Evolutionary conservation across 495 filamentous ascomycete species (phyloP).

Genomic region (Penicillium subrubescens): DNA sequence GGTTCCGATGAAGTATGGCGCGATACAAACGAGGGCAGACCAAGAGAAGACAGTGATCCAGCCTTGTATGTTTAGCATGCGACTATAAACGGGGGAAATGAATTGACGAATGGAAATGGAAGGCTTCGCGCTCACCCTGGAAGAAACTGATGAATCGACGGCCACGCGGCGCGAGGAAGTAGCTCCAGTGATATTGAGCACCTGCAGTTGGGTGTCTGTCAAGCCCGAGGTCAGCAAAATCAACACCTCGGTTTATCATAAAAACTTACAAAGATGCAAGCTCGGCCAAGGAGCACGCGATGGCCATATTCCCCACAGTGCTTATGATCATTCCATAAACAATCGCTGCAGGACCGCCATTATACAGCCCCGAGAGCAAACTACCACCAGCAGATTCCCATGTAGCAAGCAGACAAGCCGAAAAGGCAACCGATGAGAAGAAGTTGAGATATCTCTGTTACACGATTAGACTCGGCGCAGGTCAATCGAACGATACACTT

Average conservation of each 20-base stretch:
- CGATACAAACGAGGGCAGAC: conserved; percentile 45
- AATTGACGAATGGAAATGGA: conserved; percentile 25
- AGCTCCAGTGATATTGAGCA: conserved; percentile 52
- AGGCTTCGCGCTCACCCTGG: conserved; percentile 37
- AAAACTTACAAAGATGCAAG: conserved; percentile 40
- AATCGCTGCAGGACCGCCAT: conserved; percentile 34
- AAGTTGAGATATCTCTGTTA: conserved; percentile 40
- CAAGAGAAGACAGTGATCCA: conserved; percentile 46
- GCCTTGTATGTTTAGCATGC: conserved; percentile 15
- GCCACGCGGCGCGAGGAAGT: conserved; percentile 42
- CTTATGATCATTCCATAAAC: conserved; percentile 35
- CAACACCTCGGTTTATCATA: not conserved
- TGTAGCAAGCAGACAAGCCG: conserved; percentile 36
- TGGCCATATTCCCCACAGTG: conserved; percentile 28
- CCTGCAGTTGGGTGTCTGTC: conserved; percentile 36
- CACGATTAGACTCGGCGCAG: not conserved
- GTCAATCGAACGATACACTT: conserved; percentile 3
- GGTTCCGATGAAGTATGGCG: conserved; percentile 52
- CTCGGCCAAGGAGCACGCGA: conserved; percentile 34
- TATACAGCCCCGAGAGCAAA: conserved; percentile 31
- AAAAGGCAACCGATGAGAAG: conserved; percentile 37
- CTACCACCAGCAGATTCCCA: conserved; percentile 37
- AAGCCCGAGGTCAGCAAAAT: conserved; percentile 7
- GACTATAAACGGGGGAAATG: conserved; percentile 24
- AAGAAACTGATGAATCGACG: conserved; percentile 47